Evolutionary conservation across 495 filamentous ascomycete genomes (phyloP), one percentile per base, ranked within the genome.

Genomic region (Poronia punctata): DNA sequence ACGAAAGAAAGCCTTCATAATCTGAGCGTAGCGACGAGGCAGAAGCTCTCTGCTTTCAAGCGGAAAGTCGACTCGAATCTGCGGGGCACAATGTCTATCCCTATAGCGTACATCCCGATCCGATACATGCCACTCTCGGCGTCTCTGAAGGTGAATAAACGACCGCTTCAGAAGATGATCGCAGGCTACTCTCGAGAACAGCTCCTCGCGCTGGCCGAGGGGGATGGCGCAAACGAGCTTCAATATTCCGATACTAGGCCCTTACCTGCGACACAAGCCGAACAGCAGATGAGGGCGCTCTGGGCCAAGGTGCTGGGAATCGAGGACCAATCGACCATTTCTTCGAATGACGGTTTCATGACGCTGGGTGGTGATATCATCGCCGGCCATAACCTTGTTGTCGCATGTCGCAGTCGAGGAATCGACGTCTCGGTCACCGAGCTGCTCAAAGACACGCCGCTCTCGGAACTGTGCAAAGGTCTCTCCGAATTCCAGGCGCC

Each of bases 291-390:
- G 64, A 55, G 67, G 23, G 32, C 39, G 9, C 50, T 70, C 19
- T 72, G 67, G 68, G 64, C 66, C 1, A 45, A 51, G 14, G 60
- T 70, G 2, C 50, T 72, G 8, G 54, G 48, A 0, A 35, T 67
- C 9, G 54, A 65, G n/a, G 56, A 59, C 32, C 49, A 48, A 4
- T 9, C 42, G n/a, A 49, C 51, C 11, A 70, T 72, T 16, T 55
- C 56, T 1, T 52, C 65, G 3, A 41, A 52, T 3, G 68, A 70
- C 22, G 59, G 56, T n/a, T 72, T 72, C 39, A 52, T 71, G 41
- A 48, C 57, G 7, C 44, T 67, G 15, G 68, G 69, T 0, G 69
- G 69, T 17, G 66, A 72, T 26, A 54, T 52, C 6, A 54, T 70
- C n/a, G 18, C 62, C 7, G 64, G 63, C 2, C 58, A 61, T 16